Evolutionary conservation across 768 basidiomycete species (phyloP).

Genomic region (Pilatotrama ljubarskyi): DNA sequence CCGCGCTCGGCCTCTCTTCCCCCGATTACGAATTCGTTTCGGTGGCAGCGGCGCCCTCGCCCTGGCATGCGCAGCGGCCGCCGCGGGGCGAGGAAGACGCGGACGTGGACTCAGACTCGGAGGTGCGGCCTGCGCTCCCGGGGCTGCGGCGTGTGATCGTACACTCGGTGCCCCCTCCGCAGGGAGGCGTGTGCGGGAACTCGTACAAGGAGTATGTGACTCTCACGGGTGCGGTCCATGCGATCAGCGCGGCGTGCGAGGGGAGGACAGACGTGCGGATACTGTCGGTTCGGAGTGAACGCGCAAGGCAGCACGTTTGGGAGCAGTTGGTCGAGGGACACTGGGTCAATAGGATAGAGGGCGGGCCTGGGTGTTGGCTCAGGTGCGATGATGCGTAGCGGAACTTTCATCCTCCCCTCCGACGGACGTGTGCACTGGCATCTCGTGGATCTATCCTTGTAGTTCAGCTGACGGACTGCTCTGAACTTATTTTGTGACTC

Average conservation of each 20-base stretch:
- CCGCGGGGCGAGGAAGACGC: neutral
- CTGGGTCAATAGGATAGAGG: conserved; percentile 17
- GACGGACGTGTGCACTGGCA: too few species aligned
- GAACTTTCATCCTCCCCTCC: too few species aligned
- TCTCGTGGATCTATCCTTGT: too few species aligned
- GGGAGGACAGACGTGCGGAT: neutral
- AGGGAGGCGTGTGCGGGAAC: neutral
- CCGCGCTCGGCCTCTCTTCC: conserved; percentile 4
- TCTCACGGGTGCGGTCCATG: conserved; percentile 6
- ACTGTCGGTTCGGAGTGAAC: neutral
- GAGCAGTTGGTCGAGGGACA: conserved; percentile 5
- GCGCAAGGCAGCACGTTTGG: conserved; percentile 7
- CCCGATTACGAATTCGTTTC: neutral
- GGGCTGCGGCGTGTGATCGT: conserved; percentile 5
- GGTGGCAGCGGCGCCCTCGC: neutral
- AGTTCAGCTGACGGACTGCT: too few species aligned
- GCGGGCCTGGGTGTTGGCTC: conserved; percentile 13
- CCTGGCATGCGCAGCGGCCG: neutral
- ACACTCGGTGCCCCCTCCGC: conserved; percentile 14
- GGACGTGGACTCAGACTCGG: neutral
- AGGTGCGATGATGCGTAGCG: neutral
- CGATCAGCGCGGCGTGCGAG: conserved; percentile 7
- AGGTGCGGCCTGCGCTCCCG: conserved; percentile 3
- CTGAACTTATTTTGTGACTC: too few species aligned
- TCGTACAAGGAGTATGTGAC: conserved; percentile 11